Evolutionary conservation across 2,329 filamentous ascomycete genomes (phyloP).

Genomic region (Trichophyton equinum): DNA sequence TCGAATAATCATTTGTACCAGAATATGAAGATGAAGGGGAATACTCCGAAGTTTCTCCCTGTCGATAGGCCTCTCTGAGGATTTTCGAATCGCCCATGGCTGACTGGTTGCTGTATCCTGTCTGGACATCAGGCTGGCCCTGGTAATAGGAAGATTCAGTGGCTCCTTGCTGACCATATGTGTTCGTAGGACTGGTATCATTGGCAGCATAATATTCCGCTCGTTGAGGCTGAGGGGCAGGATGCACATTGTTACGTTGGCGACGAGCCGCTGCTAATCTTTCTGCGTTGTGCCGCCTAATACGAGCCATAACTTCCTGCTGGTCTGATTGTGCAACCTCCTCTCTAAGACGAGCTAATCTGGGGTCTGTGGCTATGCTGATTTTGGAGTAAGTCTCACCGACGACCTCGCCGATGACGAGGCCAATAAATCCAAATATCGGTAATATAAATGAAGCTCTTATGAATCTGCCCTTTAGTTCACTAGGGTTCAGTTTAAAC

Average conservation of each 20-base stretch:
- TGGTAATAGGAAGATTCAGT: not conserved
- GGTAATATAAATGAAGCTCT: not conserved
- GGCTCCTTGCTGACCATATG: not conserved
- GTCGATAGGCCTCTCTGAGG: constrained; percentile 7
- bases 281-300: not conserved
- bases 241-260: not conserved
- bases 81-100: constrained; percentile 7
- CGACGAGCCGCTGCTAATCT: not conserved
- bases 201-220: not conserved
- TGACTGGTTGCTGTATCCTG: not conserved
- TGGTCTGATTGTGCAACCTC: not conserved
- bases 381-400: not conserved
- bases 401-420: not conserved
- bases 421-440: not conserved
- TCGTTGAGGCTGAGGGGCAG: not conserved
- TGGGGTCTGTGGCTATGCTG: not conserved
- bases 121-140: not conserved
- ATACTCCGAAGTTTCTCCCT: not conserved
- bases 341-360: constrained; percentile 3
- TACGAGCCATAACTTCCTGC: not conserved
- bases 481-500: not conserved
- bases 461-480: not conserved
- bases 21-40: not conserved
- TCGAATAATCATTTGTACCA: not conserved
- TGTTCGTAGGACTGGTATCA: constrained; percentile 8